phyloP scores from a whole-genome alignment of 345 rosid species.

The Dovyalis caffra region DNA sequence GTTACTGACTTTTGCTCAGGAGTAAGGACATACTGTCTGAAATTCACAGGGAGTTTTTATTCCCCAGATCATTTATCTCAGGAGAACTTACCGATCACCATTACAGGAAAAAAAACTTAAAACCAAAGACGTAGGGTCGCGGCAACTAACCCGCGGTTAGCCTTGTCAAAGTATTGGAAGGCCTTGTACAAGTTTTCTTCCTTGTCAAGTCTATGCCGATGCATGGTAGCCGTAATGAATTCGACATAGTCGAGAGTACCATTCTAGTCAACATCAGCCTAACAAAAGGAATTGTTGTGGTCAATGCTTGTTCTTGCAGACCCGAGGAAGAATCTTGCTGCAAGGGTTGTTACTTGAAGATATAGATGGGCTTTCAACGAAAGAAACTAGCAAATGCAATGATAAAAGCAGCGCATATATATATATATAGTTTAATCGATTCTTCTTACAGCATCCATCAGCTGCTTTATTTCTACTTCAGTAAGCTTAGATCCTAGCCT shows the following conservation, averaged over 20 bases:
- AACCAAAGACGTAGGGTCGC: not conserved
- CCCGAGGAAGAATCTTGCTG: not conserved
- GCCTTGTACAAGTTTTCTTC: conserved; percentile 31
- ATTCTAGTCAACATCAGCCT: conserved; percentile 32
- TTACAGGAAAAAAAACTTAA: not conserved
- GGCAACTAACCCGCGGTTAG: conserved; percentile 22
- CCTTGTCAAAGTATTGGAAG: conserved; percentile 32
- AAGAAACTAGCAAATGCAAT: not conserved
- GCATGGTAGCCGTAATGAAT: conserved; percentile 33
- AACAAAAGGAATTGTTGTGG: not conserved
- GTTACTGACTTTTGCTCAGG: too few species aligned
- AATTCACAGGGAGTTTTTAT: too few species aligned
- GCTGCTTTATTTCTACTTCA: conserved; percentile 28
- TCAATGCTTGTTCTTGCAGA: not conserved
- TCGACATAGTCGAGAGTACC: conserved; percentile 30
- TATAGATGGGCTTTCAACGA: too few species aligned
- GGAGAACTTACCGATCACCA: too few species aligned
- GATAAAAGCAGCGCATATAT: not conserved
- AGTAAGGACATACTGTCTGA: too few species aligned
- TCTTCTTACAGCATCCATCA: conserved; percentile 38
- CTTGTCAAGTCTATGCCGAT: conserved; percentile 27
- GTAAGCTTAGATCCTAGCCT: conserved; percentile 32
- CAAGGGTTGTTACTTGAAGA: not conserved
- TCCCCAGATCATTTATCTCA: too few species aligned
- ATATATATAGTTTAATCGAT: not conserved